These are phyloP conservation scores for Morella rubra DNA, from an alignment of 306 rosid species.

Conservation along the genomic window DNA sequence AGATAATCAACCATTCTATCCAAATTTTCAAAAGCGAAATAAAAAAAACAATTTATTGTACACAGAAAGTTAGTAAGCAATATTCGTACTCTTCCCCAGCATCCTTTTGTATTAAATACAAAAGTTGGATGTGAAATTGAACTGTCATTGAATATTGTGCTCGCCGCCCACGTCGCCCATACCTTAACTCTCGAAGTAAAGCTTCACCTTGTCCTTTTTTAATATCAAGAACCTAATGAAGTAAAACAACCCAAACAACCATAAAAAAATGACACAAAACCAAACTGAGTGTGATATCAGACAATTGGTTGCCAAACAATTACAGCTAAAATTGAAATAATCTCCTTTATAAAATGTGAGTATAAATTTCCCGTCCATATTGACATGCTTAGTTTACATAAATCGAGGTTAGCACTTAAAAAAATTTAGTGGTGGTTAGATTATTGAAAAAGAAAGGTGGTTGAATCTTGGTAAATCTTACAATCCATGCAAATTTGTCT, in stretches of 20 bases:
- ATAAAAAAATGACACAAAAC: too few relatives aligned
- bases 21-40: neutral
- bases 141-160: slow-evolving; percentile 37
- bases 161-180: slow-evolving; percentile 42
- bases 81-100: slow-evolving; percentile 41
- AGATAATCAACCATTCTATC: neutral
- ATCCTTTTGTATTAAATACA: slow-evolving; percentile 47
- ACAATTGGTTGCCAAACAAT: too few relatives aligned
- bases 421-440: too few relatives aligned
- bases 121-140: slow-evolving; percentile 40
- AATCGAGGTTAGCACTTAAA: too few relatives aligned
- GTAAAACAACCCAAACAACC: too few relatives aligned
- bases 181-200: slow-evolving; percentile 42
- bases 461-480: too few relatives aligned
- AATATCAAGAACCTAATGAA: slow-evolving; percentile 16
- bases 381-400: too few relatives aligned
- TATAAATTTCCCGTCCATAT: too few relatives aligned
- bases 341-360: too few relatives aligned
- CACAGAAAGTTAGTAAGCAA: neutral
- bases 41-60: neutral
- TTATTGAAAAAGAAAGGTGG: too few relatives aligned
- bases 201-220: slow-evolving; percentile 36
- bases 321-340: too few relatives aligned
- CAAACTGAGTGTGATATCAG: too few relatives aligned
- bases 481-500: neutral